Evolutionary conservation across 2,329 filamentous ascomycete genomes (phyloP), one percentile per base, ranked within the genome.

Genomic region (Dactylellina leptospora): DNA sequence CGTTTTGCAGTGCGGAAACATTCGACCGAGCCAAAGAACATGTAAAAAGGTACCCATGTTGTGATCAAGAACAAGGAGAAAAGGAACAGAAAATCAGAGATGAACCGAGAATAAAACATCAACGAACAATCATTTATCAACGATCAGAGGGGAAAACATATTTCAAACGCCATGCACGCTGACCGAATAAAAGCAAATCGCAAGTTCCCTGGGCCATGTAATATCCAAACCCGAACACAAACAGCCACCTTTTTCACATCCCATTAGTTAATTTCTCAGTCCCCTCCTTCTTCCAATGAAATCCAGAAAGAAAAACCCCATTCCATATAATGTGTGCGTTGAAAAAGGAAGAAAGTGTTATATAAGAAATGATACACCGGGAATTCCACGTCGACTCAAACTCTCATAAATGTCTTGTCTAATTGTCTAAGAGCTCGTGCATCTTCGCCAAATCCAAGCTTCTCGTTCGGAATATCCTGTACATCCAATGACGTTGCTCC

Each of bases 341-440:
- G 22, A 36, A 38, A n/a, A n/a, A 38, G 16, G 25, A 25, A 54
- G 18, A 55, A 18, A 55, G 25, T 33, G n/a, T n/a, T n/a, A n/a
- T n/a, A n/a, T 30, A 58, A n/a, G 13, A 18, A 54, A 62, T 45
- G 30, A 33, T 40, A 30, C 50, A 42, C 40, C 44, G 44, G 4
- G 40, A 55, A 63, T 44, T 16, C 40, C 27, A 18, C 30, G 47
- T 38, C 16, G 20, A 47, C 44, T 47, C 53, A 64, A 36, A 64
- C 60, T 22, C 60, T 64, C 60, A 64, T 64, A 13, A 84, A 85
- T 1, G 82, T 83, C 20, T 82, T 80, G 78, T 91, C 86, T 53
- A 91, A 81, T 77, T 90, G 87, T 74, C 86, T 83, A 47, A 91
- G 79, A 1, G 87, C 88, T 74, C 87, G 82, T 72, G 84, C 84